Base-by-base conservation (phyloP, 345 rosid species). In the Erysimum cheiranthoides region DNA sequence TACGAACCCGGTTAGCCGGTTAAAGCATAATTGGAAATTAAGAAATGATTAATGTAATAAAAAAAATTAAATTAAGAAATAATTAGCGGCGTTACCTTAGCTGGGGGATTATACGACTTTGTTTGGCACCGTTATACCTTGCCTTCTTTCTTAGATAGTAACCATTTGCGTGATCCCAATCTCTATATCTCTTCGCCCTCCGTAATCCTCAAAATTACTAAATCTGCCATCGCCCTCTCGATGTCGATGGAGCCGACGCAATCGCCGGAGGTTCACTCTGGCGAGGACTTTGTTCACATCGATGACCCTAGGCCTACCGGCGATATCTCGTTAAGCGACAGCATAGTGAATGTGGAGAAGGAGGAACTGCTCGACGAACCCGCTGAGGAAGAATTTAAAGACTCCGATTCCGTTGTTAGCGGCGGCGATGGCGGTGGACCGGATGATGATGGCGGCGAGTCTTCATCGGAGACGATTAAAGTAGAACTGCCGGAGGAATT, bases 231-330 rank as follows among this genome's bases (percentile, higher is more conserved):
- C 27, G 0, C 17, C 27, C 46, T 30, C 63, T 21, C 56, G 21
- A 71, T 71, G 76, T 66, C 66, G 53, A 84, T 89, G 83, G 90
- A 89, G 61, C 76, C 86, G 66, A 66, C 75, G 56, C 66, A 51
- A 49, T 43, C 69, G 32, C 62, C 77, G 27, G 88, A 66, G 4
- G 35, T 60, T 36, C 54, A 82, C 38, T 51, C 81, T 3, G 82
- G 82, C 2, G 96, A 90, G 58, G 97, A 92, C 70, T 93, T 84
- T 71, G 84, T 93, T 77, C 92, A 89, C 83, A 81, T 93, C 76
- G 98, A 91, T 31, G 87, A 79, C 46, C 92, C 95, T 11, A 79
- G 61, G 47, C 85, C 86, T 13, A 62, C 73, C 52, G 82, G 68
- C 10, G 88, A 83, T 58, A 66, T 79, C 3, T 66, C 81, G 16